Base-by-base conservation (phyloP, 2,329 filamentous ascomycete genomes). In the Cyphellophora europaea region DNA sequence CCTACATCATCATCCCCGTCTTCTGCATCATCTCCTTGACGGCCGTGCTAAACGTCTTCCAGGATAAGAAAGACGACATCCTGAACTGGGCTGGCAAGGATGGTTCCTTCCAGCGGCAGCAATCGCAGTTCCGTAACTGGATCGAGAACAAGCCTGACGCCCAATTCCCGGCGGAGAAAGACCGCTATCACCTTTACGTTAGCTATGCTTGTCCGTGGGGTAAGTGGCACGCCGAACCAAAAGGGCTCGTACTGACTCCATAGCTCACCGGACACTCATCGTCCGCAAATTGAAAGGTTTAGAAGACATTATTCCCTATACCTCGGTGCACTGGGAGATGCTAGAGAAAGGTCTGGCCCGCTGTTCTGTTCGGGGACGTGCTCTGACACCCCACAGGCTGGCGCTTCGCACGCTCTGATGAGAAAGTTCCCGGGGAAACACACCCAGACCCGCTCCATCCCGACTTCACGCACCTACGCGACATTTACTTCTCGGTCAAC, bases 201-300 rank as follows among this genome's bases (percentile, higher is more conserved):
- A 89, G 82, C 52, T 94, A 93, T 61, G 88, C 88, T 5, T 95
- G 88, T 60, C 88, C 88, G 3, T 95, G 88, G 88, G 79, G 69
- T 71, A 52, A 38, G 61, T 52, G 21, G 58, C 49, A 36, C 19
- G 11, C 12, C 8, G 18, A 11, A 17, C 29, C 14, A 18, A 17
- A 21, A 11, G 17, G 27, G 23, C 21, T 18, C n/a, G 15, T 25
- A 19, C 36, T 46, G 27, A 30, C 32, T 28, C 21, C 5, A 36
- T 14, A 78, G 88, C 89, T 4, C 85, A 86, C 53, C 79, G 91
- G 28, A 81, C 86, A 0, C 69, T 96, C 46, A 94, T 96, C 48
- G 82, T 83, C 2, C 74, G 89, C 39, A 81, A 86, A 57, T 72
- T 98, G 52, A 98, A 96, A 66, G 91, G 89, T 0, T 71, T 98